Percentiles rank a stretch among this genome's conserved stretches.
These are phyloP conservation scores for Lipomyces sp. DNA, from an alignment of 805 yeast genomes.

Conservation along the genomic window DNA sequence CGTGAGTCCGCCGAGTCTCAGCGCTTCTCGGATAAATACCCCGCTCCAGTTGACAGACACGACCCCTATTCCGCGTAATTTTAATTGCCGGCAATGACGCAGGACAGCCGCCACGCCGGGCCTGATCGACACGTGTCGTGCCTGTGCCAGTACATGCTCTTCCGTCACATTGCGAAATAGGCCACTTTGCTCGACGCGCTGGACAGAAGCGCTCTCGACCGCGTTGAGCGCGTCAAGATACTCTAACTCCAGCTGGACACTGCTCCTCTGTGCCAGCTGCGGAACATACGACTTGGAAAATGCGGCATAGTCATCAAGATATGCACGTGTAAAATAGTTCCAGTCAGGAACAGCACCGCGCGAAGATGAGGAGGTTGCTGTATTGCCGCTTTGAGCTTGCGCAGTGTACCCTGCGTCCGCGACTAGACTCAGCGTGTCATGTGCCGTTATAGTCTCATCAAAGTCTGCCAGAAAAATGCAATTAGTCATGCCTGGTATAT, in stretches of 20 bases:
- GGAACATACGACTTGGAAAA: not conserved
- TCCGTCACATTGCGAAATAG: conserved; percentile 21
- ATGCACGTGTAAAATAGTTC: conserved; percentile 18
- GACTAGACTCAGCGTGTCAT: conserved; percentile 25
- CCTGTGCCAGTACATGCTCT: conserved; percentile 11
- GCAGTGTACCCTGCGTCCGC: conserved; percentile 27
- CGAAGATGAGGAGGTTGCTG: not conserved
- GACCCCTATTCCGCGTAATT: conserved; percentile 1
- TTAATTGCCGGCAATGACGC: not conserved
- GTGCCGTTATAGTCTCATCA: conserved; percentile 30
- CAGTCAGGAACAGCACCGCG: conserved; percentile 10
- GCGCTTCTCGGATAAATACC: conserved; percentile 8
- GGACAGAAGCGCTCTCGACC: conserved; percentile 26
- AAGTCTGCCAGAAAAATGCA: conserved; percentile 24
- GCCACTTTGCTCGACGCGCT: conserved; percentile 21
- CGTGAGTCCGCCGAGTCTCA: not conserved
- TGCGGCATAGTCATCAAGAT: conserved; percentile 20
- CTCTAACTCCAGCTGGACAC: conserved; percentile 6
- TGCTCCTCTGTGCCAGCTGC: not conserved
- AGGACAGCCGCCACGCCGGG: conserved; percentile 12
- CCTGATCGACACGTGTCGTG: conserved; percentile 10
- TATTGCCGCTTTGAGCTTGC: not conserved
- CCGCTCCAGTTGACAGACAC: conserved; percentile 31
- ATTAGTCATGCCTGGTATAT: not conserved
- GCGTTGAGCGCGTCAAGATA: conserved; percentile 6